Evolutionary conservation across 345 rosid species (phyloP).

Genomic region (Rubroshorea leprosula): DNA sequence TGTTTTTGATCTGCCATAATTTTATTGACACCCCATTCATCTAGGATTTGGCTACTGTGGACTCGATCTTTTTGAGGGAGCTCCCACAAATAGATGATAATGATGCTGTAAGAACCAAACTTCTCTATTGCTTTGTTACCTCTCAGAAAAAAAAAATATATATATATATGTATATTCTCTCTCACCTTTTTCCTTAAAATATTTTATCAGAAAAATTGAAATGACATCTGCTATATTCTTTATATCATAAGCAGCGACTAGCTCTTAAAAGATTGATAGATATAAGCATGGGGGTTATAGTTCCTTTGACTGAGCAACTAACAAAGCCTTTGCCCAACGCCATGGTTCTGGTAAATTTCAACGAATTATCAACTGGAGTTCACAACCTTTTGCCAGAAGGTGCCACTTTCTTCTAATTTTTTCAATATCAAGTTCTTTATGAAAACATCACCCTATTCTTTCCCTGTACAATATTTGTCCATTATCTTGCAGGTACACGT

Average conservation of each 20-base stretch:
- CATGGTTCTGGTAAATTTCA: slow-evolving; percentile 83
- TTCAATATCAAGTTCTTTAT: slow-evolving; percentile 1
- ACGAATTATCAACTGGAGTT: slow-evolving; percentile 84
- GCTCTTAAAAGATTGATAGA: slow-evolving; percentile 92
- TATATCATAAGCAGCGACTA: slow-evolving; percentile 52
- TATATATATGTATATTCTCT: neutral
- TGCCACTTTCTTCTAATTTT: slow-evolving; percentile 23
- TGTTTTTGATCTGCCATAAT: slow-evolving; percentile 10
- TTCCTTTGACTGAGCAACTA: slow-evolving; percentile 91
- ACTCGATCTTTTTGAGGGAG: slow-evolving; percentile 63
- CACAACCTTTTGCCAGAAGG: slow-evolving; percentile 97
- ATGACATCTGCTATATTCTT: slow-evolving; percentile 14
- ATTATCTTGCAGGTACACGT: slow-evolving; percentile 61
- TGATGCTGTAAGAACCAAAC: slow-evolving; percentile 61
- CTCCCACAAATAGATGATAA: slow-evolving; percentile 80
- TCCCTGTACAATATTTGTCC: slow-evolving; percentile 5
- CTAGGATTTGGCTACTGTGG: slow-evolving; percentile 94
- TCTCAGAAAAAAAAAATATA: neutral
- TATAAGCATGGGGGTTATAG: slow-evolving; percentile 85
- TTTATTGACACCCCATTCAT: slow-evolving; percentile 14
- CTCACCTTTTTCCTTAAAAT: neutral
- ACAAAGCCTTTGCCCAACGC: slow-evolving; percentile 94
- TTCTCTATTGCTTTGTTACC: slow-evolving; percentile 15
- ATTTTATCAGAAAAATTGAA: slow-evolving; percentile 10
- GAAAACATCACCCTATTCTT: slow-evolving; percentile 1